Evolutionary conservation across 495 filamentous ascomycete genomes (phyloP), one percentile per base, ranked within the genome.

Genomic region (Penicillium lividum): DNA sequence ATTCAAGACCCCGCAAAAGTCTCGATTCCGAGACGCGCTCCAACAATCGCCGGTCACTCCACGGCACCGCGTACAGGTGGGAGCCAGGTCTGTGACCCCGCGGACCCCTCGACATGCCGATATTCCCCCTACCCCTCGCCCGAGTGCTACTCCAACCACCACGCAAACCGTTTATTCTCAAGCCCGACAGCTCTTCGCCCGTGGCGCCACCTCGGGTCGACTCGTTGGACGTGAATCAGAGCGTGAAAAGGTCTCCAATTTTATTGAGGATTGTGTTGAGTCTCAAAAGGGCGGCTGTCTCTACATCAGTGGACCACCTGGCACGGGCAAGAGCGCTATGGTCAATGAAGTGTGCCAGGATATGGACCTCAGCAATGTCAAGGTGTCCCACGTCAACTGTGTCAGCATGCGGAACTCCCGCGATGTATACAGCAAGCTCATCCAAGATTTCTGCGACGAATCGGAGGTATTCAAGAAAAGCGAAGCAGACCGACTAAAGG

Each of bases 271-370:
- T 40, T 84, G 87, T 58, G 73, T 88, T 9, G 73, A 80, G 10
- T 69, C 81, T 15, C 77, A 77, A 9, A 80, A 82, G 18, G 88
- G 89, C 49, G 91, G 92, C n/a, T 96, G 92, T 68, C 80, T 96
- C 38, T 99, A 99, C 68, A 86, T 99, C 62, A 97, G 92, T 62
- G 94, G 94, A 0, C 94, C 94, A 30, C 94, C 94, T 3, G 94
- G 94, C 1, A 98, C 95, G 5, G 94, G 94, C 7, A 99, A 99
- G 73, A 97, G 92, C 71, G 95, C 94, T 4, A 84, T 97, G 73
- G 84, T 97, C 51, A 83, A 86, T 54, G 89, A 96, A 63, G 82
- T 97, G 30, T 89, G 87, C 51, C 74, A 81, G 42, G 79, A 85
- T 33, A 60, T 87, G 25, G 75, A 82, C 38, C 68, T 70, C 40